Evolutionary conservation across 768 basidiomycete genomes (phyloP).

Genomic region (Russula earlei): DNA sequence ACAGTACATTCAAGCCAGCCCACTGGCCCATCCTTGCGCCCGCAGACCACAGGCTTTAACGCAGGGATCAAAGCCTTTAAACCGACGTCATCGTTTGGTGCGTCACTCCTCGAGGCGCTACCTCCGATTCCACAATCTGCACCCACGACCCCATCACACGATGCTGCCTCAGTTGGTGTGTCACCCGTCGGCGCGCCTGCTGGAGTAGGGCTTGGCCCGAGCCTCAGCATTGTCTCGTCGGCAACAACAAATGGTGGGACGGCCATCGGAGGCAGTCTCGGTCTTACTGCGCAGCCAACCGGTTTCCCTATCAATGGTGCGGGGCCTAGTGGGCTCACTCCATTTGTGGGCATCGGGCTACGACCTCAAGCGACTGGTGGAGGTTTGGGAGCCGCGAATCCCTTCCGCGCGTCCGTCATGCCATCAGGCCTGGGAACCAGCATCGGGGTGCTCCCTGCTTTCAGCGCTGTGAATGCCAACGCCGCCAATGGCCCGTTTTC

Average conservation of each 20-base stretch:
- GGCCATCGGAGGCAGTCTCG: constrained; percentile 1
- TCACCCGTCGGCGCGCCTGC: not conserved
- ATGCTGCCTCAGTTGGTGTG: not conserved
- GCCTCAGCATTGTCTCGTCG: not conserved
- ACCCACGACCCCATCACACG: constrained; percentile 35
- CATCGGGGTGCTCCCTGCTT: constrained; percentile 22
- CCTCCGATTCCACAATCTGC: constrained; percentile 63
- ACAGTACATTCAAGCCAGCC: constrained; percentile 26
- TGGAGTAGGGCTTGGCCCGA: not conserved
- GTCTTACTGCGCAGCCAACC: constrained; percentile 19
- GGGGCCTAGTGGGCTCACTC: constrained; percentile 6
- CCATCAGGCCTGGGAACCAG: constrained; percentile 11
- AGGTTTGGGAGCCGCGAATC: constrained; percentile 30
- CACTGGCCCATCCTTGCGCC: constrained; percentile 23
- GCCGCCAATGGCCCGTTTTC: constrained; percentile 15
- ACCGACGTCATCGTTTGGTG: constrained; percentile 45
- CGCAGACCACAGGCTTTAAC: constrained; percentile 41
- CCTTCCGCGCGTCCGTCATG: constrained; percentile 35
- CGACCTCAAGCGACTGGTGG: constrained; percentile 34
- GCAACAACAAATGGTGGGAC: not conserved
- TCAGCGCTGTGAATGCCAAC: constrained; percentile 9
- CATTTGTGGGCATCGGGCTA: constrained; percentile 26
- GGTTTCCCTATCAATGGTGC: constrained; percentile 1
- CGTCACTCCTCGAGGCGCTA: constrained; percentile 37
- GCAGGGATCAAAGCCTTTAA: constrained; percentile 44